A percentile compares a stretch with the other conserved stretches of the same genome.
phyloP scores from a whole-genome alignment of 2,329 filamentous ascomycete species.

The Fusarium nygamai region DNA sequence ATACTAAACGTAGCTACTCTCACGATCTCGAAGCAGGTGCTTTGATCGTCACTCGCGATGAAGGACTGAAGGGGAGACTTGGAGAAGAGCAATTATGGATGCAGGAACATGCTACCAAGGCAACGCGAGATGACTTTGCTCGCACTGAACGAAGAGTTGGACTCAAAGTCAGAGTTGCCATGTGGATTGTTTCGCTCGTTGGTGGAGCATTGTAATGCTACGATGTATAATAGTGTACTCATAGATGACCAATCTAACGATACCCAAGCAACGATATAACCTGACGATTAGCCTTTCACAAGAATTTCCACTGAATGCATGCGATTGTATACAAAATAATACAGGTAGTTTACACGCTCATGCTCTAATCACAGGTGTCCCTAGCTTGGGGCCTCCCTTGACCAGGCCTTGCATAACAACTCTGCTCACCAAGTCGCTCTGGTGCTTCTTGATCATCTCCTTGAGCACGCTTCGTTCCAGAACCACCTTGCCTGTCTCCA shows the following conservation, averaged over 20 bases:
- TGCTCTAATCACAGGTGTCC: slow-evolving; percentile 51
- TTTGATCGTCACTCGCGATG: slow-evolving; percentile 82
- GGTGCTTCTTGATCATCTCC: slow-evolving; percentile 76
- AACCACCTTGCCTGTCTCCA: slow-evolving; percentile 85
- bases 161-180: slow-evolving; percentile 84
- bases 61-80: slow-evolving; percentile 75
- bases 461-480: slow-evolving; percentile 85
- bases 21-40: slow-evolving; percentile 92
- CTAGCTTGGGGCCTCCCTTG: slow-evolving; percentile 47
- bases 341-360: slow-evolving; percentile 43
- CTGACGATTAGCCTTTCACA: neutral
- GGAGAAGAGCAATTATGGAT: slow-evolving; percentile 84
- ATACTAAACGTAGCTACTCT: slow-evolving; percentile 92
- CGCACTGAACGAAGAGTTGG: slow-evolving; percentile 85
- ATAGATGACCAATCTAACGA: slow-evolving; percentile 16
- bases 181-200: slow-evolving; percentile 90
- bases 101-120: slow-evolving; percentile 74
- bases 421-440: slow-evolving; percentile 69
- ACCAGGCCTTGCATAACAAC: slow-evolving; percentile 56
- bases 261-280: slow-evolving; percentile 5
- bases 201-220: slow-evolving; percentile 80
- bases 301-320: neutral
- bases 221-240: slow-evolving; percentile 30
- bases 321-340: slow-evolving; percentile 44
- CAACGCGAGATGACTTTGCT: slow-evolving; percentile 82